Conservation (phyloP, 2,329 filamentous ascomycete species). For the Juglanconis sp. region DNA sequence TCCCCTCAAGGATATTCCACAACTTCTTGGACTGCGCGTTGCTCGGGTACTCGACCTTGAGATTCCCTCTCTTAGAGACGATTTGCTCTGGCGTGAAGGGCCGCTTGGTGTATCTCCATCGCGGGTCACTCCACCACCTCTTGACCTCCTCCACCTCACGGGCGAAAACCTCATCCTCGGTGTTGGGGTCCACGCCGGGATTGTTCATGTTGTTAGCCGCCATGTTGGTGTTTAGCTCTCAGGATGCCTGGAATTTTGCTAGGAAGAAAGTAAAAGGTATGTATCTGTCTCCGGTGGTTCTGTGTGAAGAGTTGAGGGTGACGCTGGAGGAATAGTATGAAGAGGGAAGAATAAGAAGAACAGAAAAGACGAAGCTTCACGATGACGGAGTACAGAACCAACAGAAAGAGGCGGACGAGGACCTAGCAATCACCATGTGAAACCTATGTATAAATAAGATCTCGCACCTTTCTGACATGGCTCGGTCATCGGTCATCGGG, state of each 20-base stretch:
- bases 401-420: background rate
- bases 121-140: slow-evolving; percentile 87
- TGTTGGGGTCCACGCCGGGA: slow-evolving; percentile 51
- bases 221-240: slow-evolving; percentile 38
- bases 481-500: slow-evolving; percentile 21
- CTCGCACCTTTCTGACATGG: background rate
- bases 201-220: slow-evolving; percentile 62
- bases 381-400: background rate
- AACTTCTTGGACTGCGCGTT: slow-evolving; percentile 90
- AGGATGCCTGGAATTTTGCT: background rate
- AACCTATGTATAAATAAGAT: background rate
- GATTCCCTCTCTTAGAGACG: slow-evolving; percentile 86
- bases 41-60: slow-evolving; percentile 89
- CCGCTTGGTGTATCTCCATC: slow-evolving; percentile 90
- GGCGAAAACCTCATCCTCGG: slow-evolving; percentile 66
- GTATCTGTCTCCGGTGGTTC: background rate
- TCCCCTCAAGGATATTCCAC: slow-evolving; percentile 81
- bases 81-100: slow-evolving; percentile 97
- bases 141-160: slow-evolving; percentile 85
- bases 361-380: background rate
- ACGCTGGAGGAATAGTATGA: background rate
- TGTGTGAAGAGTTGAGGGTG: background rate
- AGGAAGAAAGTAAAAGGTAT: background rate
- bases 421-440: slow-evolving; percentile 7
- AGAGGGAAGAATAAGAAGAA: background rate